Percentiles rank a stretch among this genome's conserved stretches.
Conservation (phyloP, 2,329 filamentous ascomycete genomes). For the Alternaria incomplexa region DNA sequence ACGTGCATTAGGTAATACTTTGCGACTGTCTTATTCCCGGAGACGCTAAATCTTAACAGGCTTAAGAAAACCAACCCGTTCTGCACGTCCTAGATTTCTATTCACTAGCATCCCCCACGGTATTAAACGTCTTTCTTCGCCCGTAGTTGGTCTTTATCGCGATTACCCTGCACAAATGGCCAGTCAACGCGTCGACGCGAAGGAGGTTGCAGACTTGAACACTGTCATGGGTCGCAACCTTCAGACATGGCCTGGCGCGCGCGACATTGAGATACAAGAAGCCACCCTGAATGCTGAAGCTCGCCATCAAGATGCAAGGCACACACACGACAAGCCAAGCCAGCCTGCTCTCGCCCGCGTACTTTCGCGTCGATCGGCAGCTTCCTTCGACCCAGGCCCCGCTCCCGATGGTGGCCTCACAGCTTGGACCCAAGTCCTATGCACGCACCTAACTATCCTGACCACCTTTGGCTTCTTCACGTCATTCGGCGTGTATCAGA, state of each 20-base stretch:
- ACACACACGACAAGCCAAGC: background rate
- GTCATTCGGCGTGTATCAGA: conserved; percentile 64
- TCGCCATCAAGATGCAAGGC: background rate
- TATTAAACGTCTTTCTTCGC: background rate
- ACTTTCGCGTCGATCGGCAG: conserved; percentile 30
- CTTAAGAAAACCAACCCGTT: background rate
- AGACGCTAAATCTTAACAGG: background rate
- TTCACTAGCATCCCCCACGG: background rate
- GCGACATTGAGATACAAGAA: conserved; percentile 24
- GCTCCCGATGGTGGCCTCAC: conserved; percentile 57
- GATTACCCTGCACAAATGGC: background rate
- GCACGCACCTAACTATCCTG: conserved; percentile 60
- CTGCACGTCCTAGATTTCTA: background rate
- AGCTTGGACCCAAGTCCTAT: conserved; percentile 63
- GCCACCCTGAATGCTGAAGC: conserved; percentile 7
- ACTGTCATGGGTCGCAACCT: conserved; percentile 8
- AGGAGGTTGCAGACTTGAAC: background rate
- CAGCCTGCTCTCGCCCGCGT: conserved; percentile 21
- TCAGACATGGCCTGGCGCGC: conserved; percentile 19
- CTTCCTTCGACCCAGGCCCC: conserved; percentile 35
- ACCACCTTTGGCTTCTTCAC: conserved; percentile 63
- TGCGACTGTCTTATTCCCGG: background rate
- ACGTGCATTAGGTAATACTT: background rate
- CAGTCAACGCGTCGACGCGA: background rate
- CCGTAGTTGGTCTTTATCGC: background rate